Conservation (phyloP, 331 rosid species). For the Acacia pycnantha region DNA sequence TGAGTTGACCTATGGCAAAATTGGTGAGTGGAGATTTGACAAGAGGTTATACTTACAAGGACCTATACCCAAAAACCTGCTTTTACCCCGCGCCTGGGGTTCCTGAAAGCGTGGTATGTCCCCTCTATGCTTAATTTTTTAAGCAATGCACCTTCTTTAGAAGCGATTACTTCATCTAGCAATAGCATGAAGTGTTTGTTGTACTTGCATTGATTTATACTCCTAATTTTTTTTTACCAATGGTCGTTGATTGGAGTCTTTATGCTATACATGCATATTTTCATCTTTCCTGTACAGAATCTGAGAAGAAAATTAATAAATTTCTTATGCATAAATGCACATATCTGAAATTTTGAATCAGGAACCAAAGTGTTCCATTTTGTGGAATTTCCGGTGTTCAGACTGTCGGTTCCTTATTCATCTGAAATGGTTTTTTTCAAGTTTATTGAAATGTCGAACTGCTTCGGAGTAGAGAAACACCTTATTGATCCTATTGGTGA, state of each 20-base stretch:
- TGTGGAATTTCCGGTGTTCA: background rate
- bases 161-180: constrained; percentile 19
- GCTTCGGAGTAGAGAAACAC: constrained; percentile 1
- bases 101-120: constrained; percentile 99
- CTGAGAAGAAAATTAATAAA: constrained; percentile 20
- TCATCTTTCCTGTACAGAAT: background rate
- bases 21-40: constrained; percentile 98
- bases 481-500: background rate
- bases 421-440: background rate
- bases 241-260: background rate
- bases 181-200: background rate
- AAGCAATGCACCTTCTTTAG: constrained; percentile 12
- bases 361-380: background rate
- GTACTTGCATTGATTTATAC: background rate
- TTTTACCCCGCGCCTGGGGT: constrained; percentile 94
- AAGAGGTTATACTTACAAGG: constrained; percentile 80
- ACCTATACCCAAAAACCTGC: constrained; percentile 76
- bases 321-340: background rate
- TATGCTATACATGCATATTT: background rate
- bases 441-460: background rate
- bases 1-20: constrained; percentile 78
- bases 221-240: background rate
- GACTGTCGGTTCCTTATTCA: background rate
- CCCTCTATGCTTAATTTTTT: constrained; percentile 13
- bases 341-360: constrained; percentile 4